Conservation (phyloP, 1,284 basidiomycete species). For the Papiliotrema laurentii region DNA sequence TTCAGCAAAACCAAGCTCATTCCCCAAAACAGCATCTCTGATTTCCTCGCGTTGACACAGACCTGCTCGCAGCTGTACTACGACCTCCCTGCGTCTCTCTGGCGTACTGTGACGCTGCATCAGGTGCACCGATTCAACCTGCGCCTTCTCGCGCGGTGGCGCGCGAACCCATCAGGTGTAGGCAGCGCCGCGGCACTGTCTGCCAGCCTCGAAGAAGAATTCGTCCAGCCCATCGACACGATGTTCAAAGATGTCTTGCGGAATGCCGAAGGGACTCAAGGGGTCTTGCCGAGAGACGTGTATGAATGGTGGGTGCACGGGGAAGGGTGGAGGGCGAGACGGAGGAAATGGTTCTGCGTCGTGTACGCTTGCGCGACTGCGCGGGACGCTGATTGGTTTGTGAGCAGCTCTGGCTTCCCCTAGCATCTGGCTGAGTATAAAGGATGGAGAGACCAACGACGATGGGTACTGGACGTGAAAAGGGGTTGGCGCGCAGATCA, state of each 20-base stretch:
- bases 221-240: constrained; percentile 10
- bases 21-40: neutral
- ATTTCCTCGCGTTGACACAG: constrained; percentile 11
- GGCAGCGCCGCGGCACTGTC: constrained; percentile 8
- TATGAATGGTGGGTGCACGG: constrained; percentile 22
- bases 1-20: neutral
- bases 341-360: constrained; percentile 24
- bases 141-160: constrained; percentile 11
- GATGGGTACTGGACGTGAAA: neutral
- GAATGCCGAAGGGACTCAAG: neutral
- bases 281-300: too few relatives aligned
- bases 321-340: constrained; percentile 15
- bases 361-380: constrained; percentile 20
- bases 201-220: constrained; percentile 12
- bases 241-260: neutral
- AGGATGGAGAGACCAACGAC: neutral
- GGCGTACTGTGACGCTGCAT: constrained; percentile 10
- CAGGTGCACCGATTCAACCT: constrained; percentile 7
- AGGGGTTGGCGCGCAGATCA: too few relatives aligned
- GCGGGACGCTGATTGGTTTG: constrained; percentile 25
- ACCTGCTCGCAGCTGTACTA: constrained; percentile 7
- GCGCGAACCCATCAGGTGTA: constrained; percentile 17
- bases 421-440: neutral
- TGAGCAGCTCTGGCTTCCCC: neutral
- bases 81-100: constrained; percentile 10